These are phyloP conservation scores for Prillingera fragicola DNA, from an alignment of 1,284 basidiomycete genomes.

Conservation along the genomic window DNA sequence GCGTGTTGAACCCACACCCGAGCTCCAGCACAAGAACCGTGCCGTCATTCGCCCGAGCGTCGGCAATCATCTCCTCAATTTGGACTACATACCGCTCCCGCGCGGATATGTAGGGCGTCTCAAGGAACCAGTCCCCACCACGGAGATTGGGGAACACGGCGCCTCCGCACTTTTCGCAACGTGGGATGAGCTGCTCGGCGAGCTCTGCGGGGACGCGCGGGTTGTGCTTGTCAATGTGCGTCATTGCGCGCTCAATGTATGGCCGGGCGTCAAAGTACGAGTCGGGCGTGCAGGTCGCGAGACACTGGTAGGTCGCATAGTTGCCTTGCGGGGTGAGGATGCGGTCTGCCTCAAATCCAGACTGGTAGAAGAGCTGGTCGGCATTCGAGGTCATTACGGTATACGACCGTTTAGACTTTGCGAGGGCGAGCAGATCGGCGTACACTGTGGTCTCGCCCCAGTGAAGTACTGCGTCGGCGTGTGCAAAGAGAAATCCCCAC, in stretches of 20 bases:
- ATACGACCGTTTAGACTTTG: background rate
- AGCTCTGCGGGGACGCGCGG: slow-evolving; percentile 6
- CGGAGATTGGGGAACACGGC: slow-evolving; percentile 15
- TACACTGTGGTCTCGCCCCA: slow-evolving; percentile 11
- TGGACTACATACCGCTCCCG: background rate
- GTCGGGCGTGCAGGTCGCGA: background rate
- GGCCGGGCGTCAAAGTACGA: slow-evolving; percentile 5
- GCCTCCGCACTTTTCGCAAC: slow-evolving; percentile 9
- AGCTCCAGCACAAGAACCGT: slow-evolving; percentile 9
- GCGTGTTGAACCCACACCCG: slow-evolving; percentile 12
- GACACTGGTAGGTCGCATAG: slow-evolving; percentile 14
- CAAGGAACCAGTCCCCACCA: slow-evolving; percentile 12
- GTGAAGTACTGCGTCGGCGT: slow-evolving; percentile 1
- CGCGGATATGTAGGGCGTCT: slow-evolving; percentile 5
- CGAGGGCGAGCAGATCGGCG: slow-evolving; percentile 1
- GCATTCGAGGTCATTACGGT: slow-evolving; percentile 16
- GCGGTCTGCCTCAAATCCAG: slow-evolving; percentile 3
- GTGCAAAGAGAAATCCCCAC: slow-evolving; percentile 13
- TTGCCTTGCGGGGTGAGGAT: slow-evolving; percentile 10
- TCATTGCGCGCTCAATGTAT: slow-evolving; percentile 1
- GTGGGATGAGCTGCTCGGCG: slow-evolving; percentile 7
- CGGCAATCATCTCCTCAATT: background rate
- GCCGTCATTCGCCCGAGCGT: background rate
- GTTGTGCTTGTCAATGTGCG: background rate
- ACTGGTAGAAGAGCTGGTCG: slow-evolving; percentile 11